Evolutionary conservation across 2,329 filamentous ascomycete species (phyloP).

Genomic region (Elsinoe arachidis): DNA sequence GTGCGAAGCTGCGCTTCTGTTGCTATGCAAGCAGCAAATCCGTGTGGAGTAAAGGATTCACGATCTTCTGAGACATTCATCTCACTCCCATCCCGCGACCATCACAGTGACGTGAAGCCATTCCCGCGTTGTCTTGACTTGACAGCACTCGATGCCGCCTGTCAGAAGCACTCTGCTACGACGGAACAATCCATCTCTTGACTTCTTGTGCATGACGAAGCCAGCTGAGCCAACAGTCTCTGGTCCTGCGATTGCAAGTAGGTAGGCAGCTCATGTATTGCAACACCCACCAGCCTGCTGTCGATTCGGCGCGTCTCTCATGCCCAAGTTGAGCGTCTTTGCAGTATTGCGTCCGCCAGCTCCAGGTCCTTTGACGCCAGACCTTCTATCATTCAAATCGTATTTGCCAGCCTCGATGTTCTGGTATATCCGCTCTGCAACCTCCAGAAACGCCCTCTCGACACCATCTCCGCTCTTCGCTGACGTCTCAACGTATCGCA

Average conservation of each 20-base stretch:
- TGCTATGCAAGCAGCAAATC: not conserved
- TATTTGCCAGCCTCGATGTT: slow-evolving; percentile 95
- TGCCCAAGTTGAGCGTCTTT: slow-evolving; percentile 36
- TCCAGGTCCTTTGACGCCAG: slow-evolving; percentile 70
- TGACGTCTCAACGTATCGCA: slow-evolving; percentile 92
- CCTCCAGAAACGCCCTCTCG: slow-evolving; percentile 83
- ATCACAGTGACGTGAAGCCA: not conserved
- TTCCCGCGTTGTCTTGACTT: not conserved
- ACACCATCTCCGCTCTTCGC: slow-evolving; percentile 94
- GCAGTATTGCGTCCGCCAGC: slow-evolving; percentile 38
- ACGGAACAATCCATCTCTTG: not conserved
- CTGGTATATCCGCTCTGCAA: slow-evolving; percentile 90
- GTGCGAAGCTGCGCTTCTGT: too few relatives aligned
- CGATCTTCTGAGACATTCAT: slow-evolving; percentile 1
- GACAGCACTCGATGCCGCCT: not conserved
- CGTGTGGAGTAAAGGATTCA: not conserved
- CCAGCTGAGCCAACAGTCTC: too few relatives aligned
- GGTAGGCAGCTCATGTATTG: not conserved
- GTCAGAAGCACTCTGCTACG: not conserved
- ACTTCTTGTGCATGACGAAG: not conserved
- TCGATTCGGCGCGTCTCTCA: slow-evolving; percentile 22
- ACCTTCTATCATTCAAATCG: slow-evolving; percentile 85
- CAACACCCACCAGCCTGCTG: not conserved
- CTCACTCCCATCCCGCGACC: not conserved
- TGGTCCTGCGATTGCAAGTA: not conserved